These are phyloP conservation scores for Acer negundo DNA, from an alignment of 345 rosid genomes.

Conservation along the genomic window DNA sequence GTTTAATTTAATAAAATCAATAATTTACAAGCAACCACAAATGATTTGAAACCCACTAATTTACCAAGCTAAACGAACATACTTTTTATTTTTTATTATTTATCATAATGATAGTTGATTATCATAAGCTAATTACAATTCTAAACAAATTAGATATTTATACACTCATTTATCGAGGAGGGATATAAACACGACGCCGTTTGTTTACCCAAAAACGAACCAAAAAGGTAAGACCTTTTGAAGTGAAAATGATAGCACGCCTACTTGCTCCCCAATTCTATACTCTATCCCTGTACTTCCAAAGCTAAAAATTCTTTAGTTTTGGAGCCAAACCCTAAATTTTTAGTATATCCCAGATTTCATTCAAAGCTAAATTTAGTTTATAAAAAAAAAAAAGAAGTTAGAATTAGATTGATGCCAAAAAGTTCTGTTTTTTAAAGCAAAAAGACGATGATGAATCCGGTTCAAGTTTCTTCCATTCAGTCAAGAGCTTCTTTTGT, in stretches of 20 bases:
- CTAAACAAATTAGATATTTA: no score
- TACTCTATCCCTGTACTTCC: neutral
- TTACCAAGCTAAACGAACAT: no score
- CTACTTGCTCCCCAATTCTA: neutral
- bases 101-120: no score
- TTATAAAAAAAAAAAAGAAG: neutral
- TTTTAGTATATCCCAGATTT: neutral
- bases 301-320: neutral
- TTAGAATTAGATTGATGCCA: neutral
- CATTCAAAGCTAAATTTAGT: neutral
- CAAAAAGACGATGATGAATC: constrained; percentile 15
- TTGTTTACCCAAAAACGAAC: neutral
- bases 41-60: no score
- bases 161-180: no score
- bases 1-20: no score
- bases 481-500: constrained; percentile 8
- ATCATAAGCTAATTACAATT: no score
- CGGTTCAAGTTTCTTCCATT: constrained; percentile 2
- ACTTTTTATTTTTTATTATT: no score
- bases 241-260: neutral
- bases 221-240: neutral
- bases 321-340: constrained; percentile 8
- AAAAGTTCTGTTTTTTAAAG: constrained; percentile 1
- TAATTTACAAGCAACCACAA: no score
- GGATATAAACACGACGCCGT: neutral